Evolutionary conservation across 345 rosid genomes (phyloP).

Genomic region (Punica granatum): DNA sequence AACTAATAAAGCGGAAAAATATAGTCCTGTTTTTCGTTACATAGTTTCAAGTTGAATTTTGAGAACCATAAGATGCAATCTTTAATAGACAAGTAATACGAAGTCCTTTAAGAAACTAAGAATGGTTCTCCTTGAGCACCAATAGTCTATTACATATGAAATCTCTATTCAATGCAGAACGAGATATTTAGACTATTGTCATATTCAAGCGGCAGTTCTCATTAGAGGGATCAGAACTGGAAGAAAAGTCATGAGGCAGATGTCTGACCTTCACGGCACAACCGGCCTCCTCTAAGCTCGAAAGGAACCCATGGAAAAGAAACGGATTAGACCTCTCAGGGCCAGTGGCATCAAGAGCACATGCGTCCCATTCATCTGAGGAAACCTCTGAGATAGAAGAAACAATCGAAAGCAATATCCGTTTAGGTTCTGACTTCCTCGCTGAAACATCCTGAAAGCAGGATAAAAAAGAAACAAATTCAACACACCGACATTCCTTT

Average conservation of each 20-base stretch:
- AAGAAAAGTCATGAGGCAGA: background rate
- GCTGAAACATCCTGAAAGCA: slow-evolving; percentile 32
- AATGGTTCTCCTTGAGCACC: background rate
- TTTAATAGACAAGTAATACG: background rate
- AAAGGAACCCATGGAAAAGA: slow-evolving; percentile 70
- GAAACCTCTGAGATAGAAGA: slow-evolving; percentile 69
- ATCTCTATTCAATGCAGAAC: background rate
- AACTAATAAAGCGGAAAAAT: background rate
- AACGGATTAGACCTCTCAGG: slow-evolving; percentile 70
- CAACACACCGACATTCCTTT: background rate
- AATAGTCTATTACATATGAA: background rate
- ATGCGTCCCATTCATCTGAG: slow-evolving; percentile 68
- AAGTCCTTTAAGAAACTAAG: background rate
- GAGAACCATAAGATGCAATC: background rate
- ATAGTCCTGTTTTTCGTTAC: background rate
- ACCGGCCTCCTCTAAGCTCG: slow-evolving; percentile 70
- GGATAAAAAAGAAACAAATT: slow-evolving; percentile 5
- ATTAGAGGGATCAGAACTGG: background rate
- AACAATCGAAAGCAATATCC: slow-evolving; percentile 47
- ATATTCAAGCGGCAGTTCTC: background rate
- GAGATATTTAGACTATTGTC: background rate
- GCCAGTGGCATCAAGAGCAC: slow-evolving; percentile 65
- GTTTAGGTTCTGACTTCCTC: slow-evolving; percentile 20
- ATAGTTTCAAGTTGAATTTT: background rate
- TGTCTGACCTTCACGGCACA: slow-evolving; percentile 59